phyloP scores from a whole-genome alignment of 768 basidiomycete species.

The Dentipellis sp. region DNA sequence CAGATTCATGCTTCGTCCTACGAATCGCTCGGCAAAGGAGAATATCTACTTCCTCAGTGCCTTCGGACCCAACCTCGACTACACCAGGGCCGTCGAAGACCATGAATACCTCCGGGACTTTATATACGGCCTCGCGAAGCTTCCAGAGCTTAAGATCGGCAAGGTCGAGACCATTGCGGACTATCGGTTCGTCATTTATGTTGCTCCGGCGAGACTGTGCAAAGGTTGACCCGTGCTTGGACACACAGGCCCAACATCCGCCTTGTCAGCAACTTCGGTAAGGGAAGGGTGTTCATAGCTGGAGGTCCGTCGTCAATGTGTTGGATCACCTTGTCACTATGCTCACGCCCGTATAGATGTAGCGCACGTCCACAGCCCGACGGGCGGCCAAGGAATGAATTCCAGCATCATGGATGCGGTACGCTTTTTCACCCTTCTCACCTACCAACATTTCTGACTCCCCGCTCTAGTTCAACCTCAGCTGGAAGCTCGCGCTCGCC shows the following conservation, averaged over 20 bases:
- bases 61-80: neutral
- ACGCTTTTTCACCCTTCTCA: neutral
- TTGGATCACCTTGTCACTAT: constrained; percentile 3
- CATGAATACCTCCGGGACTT: neutral
- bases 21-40: neutral
- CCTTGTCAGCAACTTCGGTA: constrained; percentile 7
- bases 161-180: constrained; percentile 2
- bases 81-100: neutral
- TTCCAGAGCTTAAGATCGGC: neutral
- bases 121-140: neutral
- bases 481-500: constrained; percentile 14
- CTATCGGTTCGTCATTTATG: constrained; percentile 3
- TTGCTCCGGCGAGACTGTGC: neutral
- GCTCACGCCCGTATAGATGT: neutral
- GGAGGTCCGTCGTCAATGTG: constrained; percentile 11
- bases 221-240: neutral
- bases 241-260: constrained; percentile 10
- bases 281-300: constrained; percentile 12
- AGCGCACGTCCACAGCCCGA: constrained; percentile 2
- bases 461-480: constrained; percentile 7
- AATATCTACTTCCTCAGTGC: neutral
- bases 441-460: neutral
- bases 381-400: constrained; percentile 4
- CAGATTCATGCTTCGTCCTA: neutral
- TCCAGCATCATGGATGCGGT: constrained; percentile 2